These are phyloP conservation scores for Paramecium tetraurelia DNA, from an alignment of 73 alveolate species.

Conservation along the genomic window DNA sequence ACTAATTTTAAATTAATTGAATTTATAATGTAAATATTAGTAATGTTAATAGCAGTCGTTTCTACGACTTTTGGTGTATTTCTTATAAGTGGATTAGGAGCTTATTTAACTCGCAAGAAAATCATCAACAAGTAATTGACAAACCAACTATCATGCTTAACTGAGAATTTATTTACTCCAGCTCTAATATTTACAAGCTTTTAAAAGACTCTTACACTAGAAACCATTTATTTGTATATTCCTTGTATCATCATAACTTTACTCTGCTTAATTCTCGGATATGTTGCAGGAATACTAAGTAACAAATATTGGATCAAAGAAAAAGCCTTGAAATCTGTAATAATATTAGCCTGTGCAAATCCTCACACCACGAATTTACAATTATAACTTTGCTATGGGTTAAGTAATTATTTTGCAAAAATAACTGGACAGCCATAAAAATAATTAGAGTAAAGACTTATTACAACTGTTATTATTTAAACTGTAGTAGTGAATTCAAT, in stretches of 20 bases:
- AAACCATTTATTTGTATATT: background rate
- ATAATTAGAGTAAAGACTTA: background rate
- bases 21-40: background rate
- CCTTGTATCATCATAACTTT: background rate
- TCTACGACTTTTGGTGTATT: background rate
- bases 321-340: background rate
- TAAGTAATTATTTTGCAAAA: background rate
- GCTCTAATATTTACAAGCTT: background rate
- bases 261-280: background rate
- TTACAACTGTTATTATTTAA: background rate
- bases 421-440: background rate
- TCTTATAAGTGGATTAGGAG: background rate
- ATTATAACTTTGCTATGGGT: background rate
- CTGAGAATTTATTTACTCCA: constrained; percentile 11
- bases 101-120: background rate
- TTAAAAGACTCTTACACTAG: background rate
- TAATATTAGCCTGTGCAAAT: constrained; percentile 2
- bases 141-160: background rate
- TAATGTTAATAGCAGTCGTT: background rate
- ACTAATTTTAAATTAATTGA: background rate
- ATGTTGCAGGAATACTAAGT: background rate
- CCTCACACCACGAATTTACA: constrained; percentile 2
- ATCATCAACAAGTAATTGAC: background rate
- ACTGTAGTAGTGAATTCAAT: background rate
- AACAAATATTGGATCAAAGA: background rate